These are phyloP conservation scores for Cryptococcus floricola DNA, from an alignment of 1,284 basidiomycete genomes.

Conservation along the genomic window DNA sequence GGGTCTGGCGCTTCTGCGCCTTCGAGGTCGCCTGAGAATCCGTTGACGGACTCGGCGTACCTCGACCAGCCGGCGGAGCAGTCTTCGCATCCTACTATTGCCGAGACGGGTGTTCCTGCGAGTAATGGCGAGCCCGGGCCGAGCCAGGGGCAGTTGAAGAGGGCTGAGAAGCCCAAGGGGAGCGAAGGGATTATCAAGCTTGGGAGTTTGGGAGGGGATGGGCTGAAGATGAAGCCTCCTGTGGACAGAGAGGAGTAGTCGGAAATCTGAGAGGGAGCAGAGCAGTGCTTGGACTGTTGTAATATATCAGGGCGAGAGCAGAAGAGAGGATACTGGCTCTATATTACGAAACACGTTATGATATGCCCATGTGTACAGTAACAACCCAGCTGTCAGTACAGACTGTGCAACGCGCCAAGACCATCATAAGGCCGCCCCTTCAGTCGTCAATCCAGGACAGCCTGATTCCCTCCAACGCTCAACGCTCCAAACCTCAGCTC, in stretches of 20 bases:
- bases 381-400: too few relatives aligned
- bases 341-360: too few relatives aligned
- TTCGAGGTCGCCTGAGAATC: background rate
- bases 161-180: slow-evolving; percentile 26
- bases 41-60: slow-evolving; percentile 28
- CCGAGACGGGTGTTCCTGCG: slow-evolving; percentile 36
- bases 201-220: slow-evolving; percentile 43
- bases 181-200: slow-evolving; percentile 36
- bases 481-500: too few relatives aligned
- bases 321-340: too few relatives aligned
- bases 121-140: slow-evolving; percentile 14
- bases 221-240: slow-evolving; percentile 34
- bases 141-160: slow-evolving; percentile 36
- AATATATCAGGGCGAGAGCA: too few relatives aligned
- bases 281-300: too few relatives aligned
- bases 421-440: too few relatives aligned
- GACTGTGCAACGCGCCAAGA: too few relatives aligned
- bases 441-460: too few relatives aligned
- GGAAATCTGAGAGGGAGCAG: background rate
- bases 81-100: slow-evolving; percentile 39
- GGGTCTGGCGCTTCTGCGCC: background rate
- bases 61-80: slow-evolving; percentile 28
- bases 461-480: too few relatives aligned
- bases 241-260: slow-evolving; percentile 1
- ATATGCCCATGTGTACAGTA: too few relatives aligned